Percentiles rank a stretch among this genome's conserved stretches.
phyloP scores from a whole-genome alignment of 2,329 filamentous ascomycete genomes.

The Claviceps paspali region DNA sequence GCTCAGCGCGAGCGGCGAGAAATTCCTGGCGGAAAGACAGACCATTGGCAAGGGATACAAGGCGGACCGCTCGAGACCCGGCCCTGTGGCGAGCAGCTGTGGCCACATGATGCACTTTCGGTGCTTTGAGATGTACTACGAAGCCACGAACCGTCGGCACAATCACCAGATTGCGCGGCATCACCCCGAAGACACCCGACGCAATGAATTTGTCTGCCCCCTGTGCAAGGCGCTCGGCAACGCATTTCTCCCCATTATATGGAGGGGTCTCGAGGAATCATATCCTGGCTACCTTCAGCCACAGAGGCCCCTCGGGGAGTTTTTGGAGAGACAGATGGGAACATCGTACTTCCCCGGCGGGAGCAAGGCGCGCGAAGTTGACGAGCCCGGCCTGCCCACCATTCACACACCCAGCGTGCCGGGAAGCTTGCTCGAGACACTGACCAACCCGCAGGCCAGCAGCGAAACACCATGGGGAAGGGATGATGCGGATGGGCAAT shows the following conservation, averaged over 20 bases:
- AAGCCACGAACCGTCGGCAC: constrained; percentile 71
- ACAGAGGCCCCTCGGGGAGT: constrained; percentile 47
- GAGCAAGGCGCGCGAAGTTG: constrained; percentile 21
- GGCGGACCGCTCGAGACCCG: constrained; percentile 46
- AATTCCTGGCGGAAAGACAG: constrained; percentile 60
- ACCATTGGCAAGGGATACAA: constrained; percentile 83
- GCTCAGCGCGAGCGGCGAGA: constrained; percentile 54
- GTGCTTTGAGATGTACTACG: constrained; percentile 86
- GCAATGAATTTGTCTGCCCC: constrained; percentile 89
- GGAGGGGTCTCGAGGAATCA: constrained; percentile 80
- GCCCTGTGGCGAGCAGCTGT: constrained; percentile 78
- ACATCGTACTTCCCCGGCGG: constrained; percentile 26
- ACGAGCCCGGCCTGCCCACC: constrained; percentile 15
- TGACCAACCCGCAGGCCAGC: constrained; percentile 23
- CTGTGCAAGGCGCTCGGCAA: constrained; percentile 95
- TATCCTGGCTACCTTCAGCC: constrained; percentile 59
- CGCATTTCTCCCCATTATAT: constrained; percentile 84
- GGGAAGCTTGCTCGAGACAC: constrained; percentile 21
- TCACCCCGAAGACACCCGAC: constrained; percentile 66
- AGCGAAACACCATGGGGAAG: constrained; percentile 26
- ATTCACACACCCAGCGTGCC: constrained; percentile 22
- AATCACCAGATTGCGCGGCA: constrained; percentile 85
- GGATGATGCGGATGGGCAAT: constrained; percentile 18
- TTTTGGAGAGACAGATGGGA: constrained; percentile 45
- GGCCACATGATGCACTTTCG: constrained; percentile 97